Evolutionary conservation across 2,329 filamentous ascomycete genomes (phyloP).

Genomic region (Pseudocercospora crystallina): DNA sequence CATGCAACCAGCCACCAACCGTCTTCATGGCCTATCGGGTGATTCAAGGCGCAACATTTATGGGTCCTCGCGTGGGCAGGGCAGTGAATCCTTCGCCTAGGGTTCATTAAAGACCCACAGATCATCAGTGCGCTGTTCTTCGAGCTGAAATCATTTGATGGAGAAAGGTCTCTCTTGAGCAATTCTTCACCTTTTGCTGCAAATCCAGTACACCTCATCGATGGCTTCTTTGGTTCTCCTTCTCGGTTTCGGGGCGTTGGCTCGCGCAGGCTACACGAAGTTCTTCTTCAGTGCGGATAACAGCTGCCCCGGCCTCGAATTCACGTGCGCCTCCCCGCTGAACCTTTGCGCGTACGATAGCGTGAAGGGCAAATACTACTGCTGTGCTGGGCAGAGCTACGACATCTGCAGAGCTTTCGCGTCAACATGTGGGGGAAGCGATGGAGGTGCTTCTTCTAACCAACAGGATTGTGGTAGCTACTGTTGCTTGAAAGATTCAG

Average conservation of each 20-base stretch:
- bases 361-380: conserved; percentile 18
- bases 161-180: too few relatives aligned
- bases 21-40: too few relatives aligned
- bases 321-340: conserved; percentile 7
- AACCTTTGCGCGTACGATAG: conserved; percentile 18
- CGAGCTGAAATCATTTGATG: conserved; percentile 5
- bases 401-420: conserved; percentile 17
- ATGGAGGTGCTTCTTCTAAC: conserved; percentile 6
- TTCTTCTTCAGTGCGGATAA: conserved; percentile 15
- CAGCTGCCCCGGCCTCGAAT: conserved; percentile 11
- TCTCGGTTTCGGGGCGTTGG: background rate
- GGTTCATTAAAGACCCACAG: too few relatives aligned
- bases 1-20: too few relatives aligned
- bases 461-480: conserved; percentile 14
- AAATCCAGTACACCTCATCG: too few relatives aligned
- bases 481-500: conserved; percentile 16
- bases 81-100: too few relatives aligned
- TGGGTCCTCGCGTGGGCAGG: too few relatives aligned
- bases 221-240: background rate
- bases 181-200: too few relatives aligned
- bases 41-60: too few relatives aligned
- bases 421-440: conserved; percentile 10
- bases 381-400: conserved; percentile 13
- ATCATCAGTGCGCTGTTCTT: conserved; percentile 6
- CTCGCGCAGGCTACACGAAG: conserved; percentile 15